Evolutionary conservation across 805 yeast species (phyloP), one percentile per base, ranked within the genome.

Genomic region (Teunomyces funiuensis): DNA sequence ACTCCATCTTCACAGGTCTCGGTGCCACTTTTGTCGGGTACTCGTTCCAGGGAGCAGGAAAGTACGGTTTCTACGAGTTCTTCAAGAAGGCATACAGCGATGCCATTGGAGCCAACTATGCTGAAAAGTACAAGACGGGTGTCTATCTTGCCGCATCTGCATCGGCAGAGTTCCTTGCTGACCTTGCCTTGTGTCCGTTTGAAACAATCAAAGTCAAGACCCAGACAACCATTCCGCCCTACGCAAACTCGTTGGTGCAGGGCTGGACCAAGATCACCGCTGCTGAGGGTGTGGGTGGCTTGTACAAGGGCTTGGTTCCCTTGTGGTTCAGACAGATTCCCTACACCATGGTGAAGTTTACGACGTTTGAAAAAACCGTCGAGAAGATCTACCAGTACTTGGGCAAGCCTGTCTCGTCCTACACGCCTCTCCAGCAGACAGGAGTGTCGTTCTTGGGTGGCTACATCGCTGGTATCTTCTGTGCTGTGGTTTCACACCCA

Each of bases 311-410:
- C 40, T 68, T 91, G 40, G 83, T 81, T 7, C 98, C 99, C 10
- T 74, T 91, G 50, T 93, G 98, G 98, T 79, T 82, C 44, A 84
- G 98, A 72, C 99, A 91, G 69, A 85, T 91, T 55, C 99, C 98
- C n/a, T 91, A 91, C 73, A 91, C 98, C 19, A 90, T 91, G 97
- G 95, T 86, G 47, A 91, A 93, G 69, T 93, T 91, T 65, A 91
- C 97, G 6, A 78, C 95, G 18, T 91, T 93, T 69, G 99, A 91
- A 71, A 85, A 81, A 61, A 85, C 90, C 39, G 97, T 91, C 23
- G 88, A 83, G 57, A 63, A 69, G 37, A 90, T 91, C 58, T 91
- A 93, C 70, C 53, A 71, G 20, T 75, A 72, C 44, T 73, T 91
- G 52, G 89, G 96, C 34, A 80, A 78, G 55, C 79, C 85, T 37